Conservation (phyloP, 495 filamentous ascomycete species). For the Saxophila tyrrhenica region DNA sequence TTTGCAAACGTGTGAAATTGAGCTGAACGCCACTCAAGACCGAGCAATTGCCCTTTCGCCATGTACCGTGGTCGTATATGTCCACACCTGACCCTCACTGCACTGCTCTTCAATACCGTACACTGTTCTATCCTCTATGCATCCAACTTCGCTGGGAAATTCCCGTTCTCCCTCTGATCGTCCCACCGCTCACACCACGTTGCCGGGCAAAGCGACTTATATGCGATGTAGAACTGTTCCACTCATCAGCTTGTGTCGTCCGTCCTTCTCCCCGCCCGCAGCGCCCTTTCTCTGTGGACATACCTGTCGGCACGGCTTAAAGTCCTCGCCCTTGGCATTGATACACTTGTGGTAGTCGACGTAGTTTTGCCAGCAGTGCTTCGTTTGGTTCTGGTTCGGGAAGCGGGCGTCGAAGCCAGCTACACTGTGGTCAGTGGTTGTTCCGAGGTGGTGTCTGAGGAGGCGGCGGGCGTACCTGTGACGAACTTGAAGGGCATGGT, state of each 20-base stretch:
- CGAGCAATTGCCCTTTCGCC: neutral
- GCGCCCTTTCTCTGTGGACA: neutral
- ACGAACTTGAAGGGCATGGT: conserved; percentile 99
- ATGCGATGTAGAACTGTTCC: conserved; percentile 80
- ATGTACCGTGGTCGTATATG: too few relatives aligned
- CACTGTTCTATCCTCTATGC: conserved; percentile 26
- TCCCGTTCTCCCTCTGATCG: conserved; percentile 84
- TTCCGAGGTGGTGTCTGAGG: conserved; percentile 3
- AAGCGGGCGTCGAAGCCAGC: conserved; percentile 97
- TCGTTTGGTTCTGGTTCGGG: conserved; percentile 93
- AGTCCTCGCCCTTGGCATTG: conserved; percentile 96
- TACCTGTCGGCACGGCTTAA: conserved; percentile 95
- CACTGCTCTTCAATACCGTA: too few relatives aligned
- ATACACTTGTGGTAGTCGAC: conserved; percentile 99
- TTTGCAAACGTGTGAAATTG: neutral
- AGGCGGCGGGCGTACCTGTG: conserved; percentile 58
- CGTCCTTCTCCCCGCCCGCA: neutral
- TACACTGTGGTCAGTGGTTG: neutral
- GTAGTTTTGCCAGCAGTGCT: conserved; percentile 98
- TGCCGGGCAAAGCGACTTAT: conserved; percentile 92
- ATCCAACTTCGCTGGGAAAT: conserved; percentile 69
- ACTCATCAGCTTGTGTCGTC: neutral
- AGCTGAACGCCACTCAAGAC: neutral
- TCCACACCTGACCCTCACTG: too few relatives aligned
- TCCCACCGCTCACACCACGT: conserved; percentile 94